These are phyloP conservation scores for Xylariaceae sp. DNA, from an alignment of 2,329 filamentous ascomycete genomes.

Conservation along the genomic window DNA sequence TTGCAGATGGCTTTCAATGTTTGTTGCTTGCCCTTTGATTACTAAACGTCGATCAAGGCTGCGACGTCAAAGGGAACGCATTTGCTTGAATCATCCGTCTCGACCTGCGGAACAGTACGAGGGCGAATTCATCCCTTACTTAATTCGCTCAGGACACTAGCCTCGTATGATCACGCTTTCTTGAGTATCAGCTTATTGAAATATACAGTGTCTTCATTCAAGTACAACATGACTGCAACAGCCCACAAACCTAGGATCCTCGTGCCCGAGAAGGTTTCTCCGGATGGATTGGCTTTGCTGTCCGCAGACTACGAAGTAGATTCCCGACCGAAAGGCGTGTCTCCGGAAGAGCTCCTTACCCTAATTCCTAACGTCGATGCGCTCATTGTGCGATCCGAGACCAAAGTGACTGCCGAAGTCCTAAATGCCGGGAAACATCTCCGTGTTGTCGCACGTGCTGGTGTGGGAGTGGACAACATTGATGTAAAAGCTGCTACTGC, in stretches of 20 bases:
- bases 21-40: too few species aligned
- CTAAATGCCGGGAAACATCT: conserved; percentile 59
- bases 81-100: too few species aligned
- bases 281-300: conserved; percentile 71
- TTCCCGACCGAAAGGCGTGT: conserved; percentile 56
- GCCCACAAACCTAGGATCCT: conserved; percentile 48
- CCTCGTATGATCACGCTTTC: too few species aligned
- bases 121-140: too few species aligned
- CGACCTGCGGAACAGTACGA: too few species aligned
- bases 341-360: conserved; percentile 57
- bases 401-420: conserved; percentile 68
- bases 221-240: conserved; percentile 3
- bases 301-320: conserved; percentile 66
- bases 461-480: conserved; percentile 81
- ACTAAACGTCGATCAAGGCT: too few species aligned
- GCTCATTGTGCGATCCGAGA: conserved; percentile 76
- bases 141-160: too few species aligned
- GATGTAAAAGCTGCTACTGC: conserved; percentile 69
- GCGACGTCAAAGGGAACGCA: too few species aligned
- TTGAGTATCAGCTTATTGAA: too few species aligned
- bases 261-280: conserved; percentile 74
- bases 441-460: conserved; percentile 74
- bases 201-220: background rate
- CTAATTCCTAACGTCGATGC: conserved; percentile 71
- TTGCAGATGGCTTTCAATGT: too few species aligned